phyloP scores from a whole-genome alignment of 2,329 filamentous ascomycete genomes.

The Arthrobotrys entomopaga region DNA sequence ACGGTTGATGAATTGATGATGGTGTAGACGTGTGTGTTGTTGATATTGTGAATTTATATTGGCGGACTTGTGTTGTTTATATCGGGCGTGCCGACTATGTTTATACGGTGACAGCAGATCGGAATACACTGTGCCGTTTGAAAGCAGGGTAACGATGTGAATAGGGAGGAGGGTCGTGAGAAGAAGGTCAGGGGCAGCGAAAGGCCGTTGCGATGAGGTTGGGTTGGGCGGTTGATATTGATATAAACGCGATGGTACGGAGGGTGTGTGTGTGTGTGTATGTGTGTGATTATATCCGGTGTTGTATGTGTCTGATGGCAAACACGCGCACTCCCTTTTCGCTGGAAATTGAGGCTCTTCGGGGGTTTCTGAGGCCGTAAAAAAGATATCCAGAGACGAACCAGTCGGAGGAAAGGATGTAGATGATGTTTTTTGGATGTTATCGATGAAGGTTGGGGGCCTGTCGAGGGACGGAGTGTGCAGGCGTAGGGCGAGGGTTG shows the following conservation, averaged over 20 bases:
- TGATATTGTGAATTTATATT: constrained; percentile 20
- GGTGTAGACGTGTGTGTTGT: not conserved
- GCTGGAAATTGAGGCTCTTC: constrained; percentile 44
- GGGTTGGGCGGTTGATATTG: constrained; percentile 17
- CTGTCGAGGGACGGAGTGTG: constrained; percentile 24
- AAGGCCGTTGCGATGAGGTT: constrained; percentile 39
- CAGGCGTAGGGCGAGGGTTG: constrained; percentile 36
- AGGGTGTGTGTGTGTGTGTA: constrained; percentile 5
- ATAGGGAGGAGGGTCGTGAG: not conserved
- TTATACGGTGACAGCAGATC: constrained; percentile 8
- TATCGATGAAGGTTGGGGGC: constrained; percentile 33
- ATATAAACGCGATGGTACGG: constrained; percentile 49
- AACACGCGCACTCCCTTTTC: constrained; percentile 55
- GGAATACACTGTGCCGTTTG: constrained; percentile 6
- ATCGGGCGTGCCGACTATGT: constrained; percentile 22
- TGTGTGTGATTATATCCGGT: constrained; percentile 35
- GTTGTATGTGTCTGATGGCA: constrained; percentile 52
- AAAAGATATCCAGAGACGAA: constrained; percentile 18
- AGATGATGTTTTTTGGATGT: constrained; percentile 27
- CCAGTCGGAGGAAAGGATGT: constrained; percentile 18
- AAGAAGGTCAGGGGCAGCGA: constrained; percentile 5
- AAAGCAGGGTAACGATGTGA: constrained; percentile 12
- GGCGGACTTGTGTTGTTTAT: constrained; percentile 45
- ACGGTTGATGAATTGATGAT: constrained; percentile 11
- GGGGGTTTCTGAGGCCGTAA: constrained; percentile 9